Base-by-base conservation (phyloP, 768 basidiomycete species). In the Pulveroboletus sp. region DNA sequence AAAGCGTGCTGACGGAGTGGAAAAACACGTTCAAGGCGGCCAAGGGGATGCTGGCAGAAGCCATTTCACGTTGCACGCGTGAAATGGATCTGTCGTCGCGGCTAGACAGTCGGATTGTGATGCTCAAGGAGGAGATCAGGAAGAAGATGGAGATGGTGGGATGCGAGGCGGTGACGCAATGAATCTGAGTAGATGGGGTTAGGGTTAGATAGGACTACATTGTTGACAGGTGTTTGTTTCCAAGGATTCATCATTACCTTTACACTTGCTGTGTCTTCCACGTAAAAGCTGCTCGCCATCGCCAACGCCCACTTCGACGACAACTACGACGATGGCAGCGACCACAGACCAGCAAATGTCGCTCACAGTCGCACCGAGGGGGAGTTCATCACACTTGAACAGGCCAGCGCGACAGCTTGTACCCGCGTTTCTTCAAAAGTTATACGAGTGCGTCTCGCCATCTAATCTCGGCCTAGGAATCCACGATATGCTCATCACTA, bases 401-500 rank as follows among this genome's bases (percentile, higher is more conserved):
- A 76, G 67, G 65, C 69, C 72, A n/a, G 72, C 75, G 14, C 69
- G 74, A 50, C 73, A 75, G 49, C 65, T 76, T 31, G 79, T 87
- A 1, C 92, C 94, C 4, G 87, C 88, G 0, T 97, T 97, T 64
- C 76, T 97, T 13, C 90, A 94, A 69, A 97, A 97, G 69, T 78
- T 97, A 29, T 94, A 86, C 69, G 87, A 87, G 93, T 94, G 47
- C 55, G 85, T 53, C 6, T 41, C 32, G 50, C 46, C 47, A 39
- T 54, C 53, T 51, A 45, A 52, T 53, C 57, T 47, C 40, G 38
- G 45, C 21, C 40, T 17, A 45, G 41, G 40, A 27, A 43, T 23
- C 50, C 34, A 14, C 49, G 43, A 52, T 57, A 21, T 42, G 9
- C 39, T 53, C 55, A 50, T 50, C 50, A 24, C 29, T 35, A 44